Evolutionary conservation across 2,329 filamentous ascomycete species (phyloP).

Genomic region (Aspergillus fumigatiaffinis): DNA sequence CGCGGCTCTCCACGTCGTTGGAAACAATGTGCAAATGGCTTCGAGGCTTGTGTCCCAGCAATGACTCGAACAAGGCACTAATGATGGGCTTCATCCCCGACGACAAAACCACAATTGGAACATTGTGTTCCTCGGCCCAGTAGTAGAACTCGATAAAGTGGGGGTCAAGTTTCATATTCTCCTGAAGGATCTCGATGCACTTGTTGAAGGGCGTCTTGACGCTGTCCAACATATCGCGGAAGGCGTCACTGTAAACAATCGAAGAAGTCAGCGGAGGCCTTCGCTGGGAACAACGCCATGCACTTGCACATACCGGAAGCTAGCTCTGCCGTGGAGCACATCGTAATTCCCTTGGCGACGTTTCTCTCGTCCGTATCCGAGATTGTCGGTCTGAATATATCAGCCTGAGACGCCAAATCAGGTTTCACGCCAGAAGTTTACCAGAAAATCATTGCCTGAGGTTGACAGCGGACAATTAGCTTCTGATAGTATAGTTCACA

Average conservation of each 20-base stretch:
- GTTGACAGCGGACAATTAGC: conserved; percentile 7
- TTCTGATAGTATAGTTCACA: background rate
- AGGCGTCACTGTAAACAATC: conserved; percentile 58
- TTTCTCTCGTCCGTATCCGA: conserved; percentile 72
- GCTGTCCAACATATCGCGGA: conserved; percentile 88
- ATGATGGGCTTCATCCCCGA: conserved; percentile 94
- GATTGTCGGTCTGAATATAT: conserved; percentile 76
- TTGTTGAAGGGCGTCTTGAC: conserved; percentile 74
- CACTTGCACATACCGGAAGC: conserved; percentile 58
- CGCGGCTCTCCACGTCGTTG: conserved; percentile 69
- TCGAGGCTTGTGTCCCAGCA: conserved; percentile 73
- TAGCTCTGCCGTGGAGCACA: conserved; percentile 65
- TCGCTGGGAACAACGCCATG: background rate
- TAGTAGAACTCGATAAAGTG: conserved; percentile 82
- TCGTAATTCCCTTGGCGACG: conserved; percentile 71
- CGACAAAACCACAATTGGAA: conserved; percentile 87
- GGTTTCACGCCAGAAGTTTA: conserved; percentile 25
- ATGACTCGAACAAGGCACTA: conserved; percentile 70
- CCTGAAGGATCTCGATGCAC: conserved; percentile 72
- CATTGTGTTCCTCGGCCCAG: conserved; percentile 75
- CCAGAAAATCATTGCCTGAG: conserved; percentile 62
- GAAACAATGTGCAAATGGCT: conserved; percentile 78
- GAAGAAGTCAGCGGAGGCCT: conserved; percentile 3
- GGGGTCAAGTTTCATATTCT: conserved; percentile 85
- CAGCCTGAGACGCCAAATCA: conserved; percentile 4